A percentile compares a stretch with the other conserved stretches of the same genome.
Evolutionary conservation across 139 green algal genomes (phyloP).

Genomic region (Chlamydomonas sp.): DNA sequence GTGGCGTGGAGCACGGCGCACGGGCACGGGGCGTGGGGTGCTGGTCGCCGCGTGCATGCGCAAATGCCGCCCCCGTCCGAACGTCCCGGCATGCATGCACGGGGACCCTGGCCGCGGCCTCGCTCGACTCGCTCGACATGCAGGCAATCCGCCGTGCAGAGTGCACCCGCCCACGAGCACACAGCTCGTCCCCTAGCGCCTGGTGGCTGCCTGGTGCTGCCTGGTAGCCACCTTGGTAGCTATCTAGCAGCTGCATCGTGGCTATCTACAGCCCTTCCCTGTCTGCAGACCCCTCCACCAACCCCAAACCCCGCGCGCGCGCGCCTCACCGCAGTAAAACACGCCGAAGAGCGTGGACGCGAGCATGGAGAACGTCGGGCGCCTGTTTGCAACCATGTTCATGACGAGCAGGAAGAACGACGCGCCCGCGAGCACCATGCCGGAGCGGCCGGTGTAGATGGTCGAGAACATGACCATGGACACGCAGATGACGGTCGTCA

Average conservation of each 20-base stretch:
- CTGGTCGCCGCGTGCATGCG: not conserved
- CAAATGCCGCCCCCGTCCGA: not conserved
- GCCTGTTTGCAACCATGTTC: constrained; percentile 56
- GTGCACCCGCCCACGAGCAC: too few species aligned
- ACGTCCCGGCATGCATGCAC: too few species aligned
- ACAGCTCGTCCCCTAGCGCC: too few species aligned
- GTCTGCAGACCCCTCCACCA: too few species aligned
- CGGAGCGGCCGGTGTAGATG: constrained; percentile 27
- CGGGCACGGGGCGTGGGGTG: not conserved
- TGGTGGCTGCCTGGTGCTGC: too few species aligned
- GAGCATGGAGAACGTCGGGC: constrained; percentile 75
- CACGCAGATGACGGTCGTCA: constrained; percentile 63
- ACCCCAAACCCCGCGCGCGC: too few species aligned
- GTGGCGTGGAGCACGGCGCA: constrained; percentile 4
- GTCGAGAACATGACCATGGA: constrained; percentile 50
- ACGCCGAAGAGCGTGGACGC: constrained; percentile 79
- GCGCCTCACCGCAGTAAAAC: constrained; percentile 80
- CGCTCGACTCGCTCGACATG: too few species aligned
- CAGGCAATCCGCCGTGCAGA: too few species aligned
- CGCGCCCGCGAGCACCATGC: constrained; percentile 55
- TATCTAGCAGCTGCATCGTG: not conserved
- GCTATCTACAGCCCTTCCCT: too few species aligned
- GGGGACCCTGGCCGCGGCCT: too few species aligned
- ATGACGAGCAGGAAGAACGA: constrained; percentile 72
- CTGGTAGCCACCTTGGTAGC: not conserved